Base-by-base conservation (phyloP, 2,329 filamentous ascomycete species). In the Pseudogymnoascus sp. region DNA sequence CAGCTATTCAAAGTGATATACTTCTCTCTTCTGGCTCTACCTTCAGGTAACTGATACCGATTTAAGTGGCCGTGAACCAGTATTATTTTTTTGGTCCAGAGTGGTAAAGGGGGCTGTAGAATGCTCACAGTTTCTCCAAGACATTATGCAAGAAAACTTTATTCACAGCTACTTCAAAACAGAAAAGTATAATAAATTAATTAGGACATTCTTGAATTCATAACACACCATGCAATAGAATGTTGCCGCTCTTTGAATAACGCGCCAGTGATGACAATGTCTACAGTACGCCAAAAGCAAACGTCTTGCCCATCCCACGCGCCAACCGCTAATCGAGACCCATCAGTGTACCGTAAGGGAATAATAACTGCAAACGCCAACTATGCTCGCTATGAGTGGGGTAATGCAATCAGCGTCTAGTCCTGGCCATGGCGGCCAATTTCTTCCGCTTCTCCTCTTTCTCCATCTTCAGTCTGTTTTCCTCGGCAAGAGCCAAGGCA, bases 401-500 rank as follows among this genome's bases (percentile, higher is more conserved):
- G 48, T 55, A 55, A 55, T 55, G 48, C 48, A 55, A 55, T 62
- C 48, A 66, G 36, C 64, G 64, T 60, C 62, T 62, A 58, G 62
- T 67, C 39, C 68, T 71, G 1, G 71, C 71, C 70, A 73, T 67
- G 59, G 69, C 72, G 52, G 65, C 64, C 37, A 73, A 62, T 62
- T 65, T 64, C 63, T 65, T 68, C 60, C 67, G 66, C 63, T 72
- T 74, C 66, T 82, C 82, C 67, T 84, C 79, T 73, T 88, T 88
- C 69, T 86, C 84, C 1, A 78, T 77, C 74, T 83, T 88, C 62
- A 84, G 79, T 60, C 74, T 76, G 69, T 78, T 81, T 72, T 88
- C 87, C 42, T 88, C 80, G 2, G 78, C 79, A 67, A 88, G 76
- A 63, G 88, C 85, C 67, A 83, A 77, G 15, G 82, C 77, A 68